Evolutionary conservation across 495 filamentous ascomycete species (phyloP).

Genomic region (Neurospora sp.): DNA sequence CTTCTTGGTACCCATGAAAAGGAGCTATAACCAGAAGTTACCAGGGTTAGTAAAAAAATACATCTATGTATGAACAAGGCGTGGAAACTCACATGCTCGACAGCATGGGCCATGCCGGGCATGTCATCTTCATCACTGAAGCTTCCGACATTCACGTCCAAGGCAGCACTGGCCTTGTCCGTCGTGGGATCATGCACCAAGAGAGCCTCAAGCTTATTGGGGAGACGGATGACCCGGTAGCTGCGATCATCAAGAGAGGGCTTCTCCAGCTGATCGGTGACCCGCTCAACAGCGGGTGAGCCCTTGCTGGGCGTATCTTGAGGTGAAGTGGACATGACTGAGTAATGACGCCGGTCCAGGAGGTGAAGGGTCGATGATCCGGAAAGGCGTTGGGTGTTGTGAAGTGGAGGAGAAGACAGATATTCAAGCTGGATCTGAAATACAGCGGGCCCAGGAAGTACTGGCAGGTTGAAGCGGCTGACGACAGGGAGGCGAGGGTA

Average conservation of each 20-base stretch:
- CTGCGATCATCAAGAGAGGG: slow-evolving; percentile 80
- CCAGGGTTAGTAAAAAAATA: slow-evolving; percentile 9
- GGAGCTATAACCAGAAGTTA: slow-evolving; percentile 43
- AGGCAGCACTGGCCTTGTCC: slow-evolving; percentile 90
- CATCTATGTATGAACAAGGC: neutral
- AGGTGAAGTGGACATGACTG: slow-evolving; percentile 15
- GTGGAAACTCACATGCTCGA: slow-evolving; percentile 49
- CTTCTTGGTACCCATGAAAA: slow-evolving; percentile 99
- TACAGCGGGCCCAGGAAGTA: neutral
- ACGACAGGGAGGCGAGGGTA: neutral
- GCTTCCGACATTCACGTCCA: slow-evolving; percentile 93
- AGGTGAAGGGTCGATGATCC: neutral
- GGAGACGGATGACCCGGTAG: slow-evolving; percentile 77
- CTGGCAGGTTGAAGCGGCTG: neutral
- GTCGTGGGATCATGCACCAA: slow-evolving; percentile 92
- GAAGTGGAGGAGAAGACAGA: slow-evolving; percentile 1
- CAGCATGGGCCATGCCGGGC: slow-evolving; percentile 87
- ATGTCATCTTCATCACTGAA: slow-evolving; percentile 86
- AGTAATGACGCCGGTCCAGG: neutral
- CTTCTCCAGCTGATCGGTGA: slow-evolving; percentile 76
- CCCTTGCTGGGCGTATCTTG: slow-evolving; percentile 16
- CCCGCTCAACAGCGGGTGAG: slow-evolving; percentile 43
- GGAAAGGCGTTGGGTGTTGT: slow-evolving; percentile 2
- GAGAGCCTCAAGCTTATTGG: slow-evolving; percentile 87
- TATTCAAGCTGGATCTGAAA: neutral